A percentile compares a stretch with the other conserved stretches of the same genome.
These are phyloP conservation scores for Penicillium palitans DNA, from an alignment of 2,329 filamentous ascomycete genomes.

Conservation along the genomic window DNA sequence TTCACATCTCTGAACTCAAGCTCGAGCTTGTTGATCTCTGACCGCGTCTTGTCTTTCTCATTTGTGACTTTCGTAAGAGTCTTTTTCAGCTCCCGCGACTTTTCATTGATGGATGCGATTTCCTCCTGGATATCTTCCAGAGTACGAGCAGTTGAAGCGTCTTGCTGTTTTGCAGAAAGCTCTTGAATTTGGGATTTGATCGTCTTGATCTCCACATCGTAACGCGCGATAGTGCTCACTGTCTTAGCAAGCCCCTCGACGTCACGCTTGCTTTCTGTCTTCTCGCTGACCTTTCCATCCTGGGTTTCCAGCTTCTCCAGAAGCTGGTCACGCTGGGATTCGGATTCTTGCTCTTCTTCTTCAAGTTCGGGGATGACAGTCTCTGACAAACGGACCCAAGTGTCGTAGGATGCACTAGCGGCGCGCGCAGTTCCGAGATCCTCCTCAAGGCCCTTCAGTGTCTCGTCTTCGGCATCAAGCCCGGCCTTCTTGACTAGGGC, in stretches of 20 bases:
- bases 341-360: slow-evolving; percentile 61
- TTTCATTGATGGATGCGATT: slow-evolving; percentile 65
- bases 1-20: slow-evolving; percentile 73
- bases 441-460: slow-evolving; percentile 62
- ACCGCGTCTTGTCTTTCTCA: slow-evolving; percentile 71
- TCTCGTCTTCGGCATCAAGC: slow-evolving; percentile 61
- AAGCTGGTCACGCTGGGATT: slow-evolving; percentile 62
- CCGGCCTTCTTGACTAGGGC: slow-evolving; percentile 51
- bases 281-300: slow-evolving; percentile 65
- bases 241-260: slow-evolving; percentile 75
- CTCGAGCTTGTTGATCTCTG: slow-evolving; percentile 69
- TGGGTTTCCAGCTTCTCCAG: slow-evolving; percentile 65
- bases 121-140: slow-evolving; percentile 83
- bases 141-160: slow-evolving; percentile 64
- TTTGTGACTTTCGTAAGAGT: slow-evolving; percentile 64
- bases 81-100: slow-evolving; percentile 64
- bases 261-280: slow-evolving; percentile 66
- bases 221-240: slow-evolving; percentile 72
- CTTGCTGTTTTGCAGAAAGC: slow-evolving; percentile 73
- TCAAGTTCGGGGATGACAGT: slow-evolving; percentile 70
- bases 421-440: slow-evolving; percentile 63
- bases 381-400: slow-evolving; percentile 65
- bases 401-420: slow-evolving; percentile 69
- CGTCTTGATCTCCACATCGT: slow-evolving; percentile 68
- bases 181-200: slow-evolving; percentile 73